Conservation (phyloP, 352 stramenopile genomes). For the Globisporangium barbulae region DNA sequence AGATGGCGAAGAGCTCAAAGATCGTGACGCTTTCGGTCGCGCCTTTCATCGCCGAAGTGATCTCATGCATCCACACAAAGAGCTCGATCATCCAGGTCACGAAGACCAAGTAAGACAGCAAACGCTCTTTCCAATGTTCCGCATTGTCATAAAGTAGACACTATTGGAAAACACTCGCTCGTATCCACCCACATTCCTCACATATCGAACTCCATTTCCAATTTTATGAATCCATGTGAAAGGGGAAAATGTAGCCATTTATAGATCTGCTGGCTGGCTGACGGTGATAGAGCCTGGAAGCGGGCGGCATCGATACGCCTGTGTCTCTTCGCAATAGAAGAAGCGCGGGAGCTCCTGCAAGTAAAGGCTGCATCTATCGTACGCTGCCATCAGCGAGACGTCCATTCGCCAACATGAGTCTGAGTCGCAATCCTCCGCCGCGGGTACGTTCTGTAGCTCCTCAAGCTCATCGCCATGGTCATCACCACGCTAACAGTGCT, state of each 20-base stretch:
- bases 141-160: background rate
- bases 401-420: constrained; percentile 2
- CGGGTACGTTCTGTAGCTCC: constrained; percentile 20
- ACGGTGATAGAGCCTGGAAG: too few relatives aligned
- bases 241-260: constrained; percentile 4
- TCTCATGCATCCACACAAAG: constrained; percentile 87
- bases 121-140: background rate
- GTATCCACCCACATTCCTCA: background rate
- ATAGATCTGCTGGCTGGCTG: background rate
- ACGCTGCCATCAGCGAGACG: background rate
- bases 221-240: too few relatives aligned
- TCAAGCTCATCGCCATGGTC: background rate
- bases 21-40: constrained; percentile 85
- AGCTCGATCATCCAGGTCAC: constrained; percentile 80
- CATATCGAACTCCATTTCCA: constrained; percentile 8
- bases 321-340: background rate
- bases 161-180: too few relatives aligned
- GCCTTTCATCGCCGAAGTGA: constrained; percentile 86
- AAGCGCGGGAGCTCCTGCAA: background rate
- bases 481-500: background rate
- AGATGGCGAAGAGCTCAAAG: constrained; percentile 47
- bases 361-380: background rate
- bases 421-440: constrained; percentile 24
- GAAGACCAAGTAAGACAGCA: constrained; percentile 61
- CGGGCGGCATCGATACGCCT: background rate